A percentile compares a stretch with the other conserved stretches of the same genome.
Evolutionary conservation across 1,139 yeast genomes (phyloP).

Genomic region (Candida anutae): DNA sequence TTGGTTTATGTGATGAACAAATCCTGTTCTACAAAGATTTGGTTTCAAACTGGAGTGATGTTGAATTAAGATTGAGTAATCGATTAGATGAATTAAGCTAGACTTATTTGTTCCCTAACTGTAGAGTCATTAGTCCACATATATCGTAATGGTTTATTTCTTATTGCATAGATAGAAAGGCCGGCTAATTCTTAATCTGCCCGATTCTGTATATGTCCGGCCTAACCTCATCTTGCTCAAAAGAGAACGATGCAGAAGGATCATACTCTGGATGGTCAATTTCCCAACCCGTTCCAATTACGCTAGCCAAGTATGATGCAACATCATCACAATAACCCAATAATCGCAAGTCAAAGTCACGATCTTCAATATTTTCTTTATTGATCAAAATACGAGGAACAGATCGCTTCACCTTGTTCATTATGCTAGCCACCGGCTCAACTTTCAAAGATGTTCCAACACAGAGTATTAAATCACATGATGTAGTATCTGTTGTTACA

Average conservation of each 20-base stretch:
- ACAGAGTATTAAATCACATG: slow-evolving; percentile 75
- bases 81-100: slow-evolving; percentile 26
- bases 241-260: too few species aligned
- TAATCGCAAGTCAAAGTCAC: slow-evolving; percentile 69
- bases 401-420: slow-evolving; percentile 54
- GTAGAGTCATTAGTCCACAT: too few species aligned
- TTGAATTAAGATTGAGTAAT: slow-evolving; percentile 38
- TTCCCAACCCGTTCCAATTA: slow-evolving; percentile 8
- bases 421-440: slow-evolving; percentile 91
- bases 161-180: too few species aligned
- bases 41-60: slow-evolving; percentile 63
- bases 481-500: slow-evolving; percentile 10
- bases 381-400: slow-evolving; percentile 83
- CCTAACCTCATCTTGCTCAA: too few species aligned
- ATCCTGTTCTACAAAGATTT: slow-evolving; percentile 68
- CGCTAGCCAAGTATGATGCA: slow-evolving; percentile 52
- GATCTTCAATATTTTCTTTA: slow-evolving; percentile 53
- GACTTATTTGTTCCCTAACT: too few species aligned
- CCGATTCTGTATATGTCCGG: too few species aligned
- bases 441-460: slow-evolving; percentile 93
- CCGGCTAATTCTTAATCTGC: too few species aligned
- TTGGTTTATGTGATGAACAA: slow-evolving; percentile 67
- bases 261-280: slow-evolving; percentile 6
- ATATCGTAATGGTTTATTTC: too few species aligned
- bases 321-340: slow-evolving; percentile 85